Conservation (phyloP, 2,329 filamentous ascomycete genomes). For the Penicillium sp. region DNA sequence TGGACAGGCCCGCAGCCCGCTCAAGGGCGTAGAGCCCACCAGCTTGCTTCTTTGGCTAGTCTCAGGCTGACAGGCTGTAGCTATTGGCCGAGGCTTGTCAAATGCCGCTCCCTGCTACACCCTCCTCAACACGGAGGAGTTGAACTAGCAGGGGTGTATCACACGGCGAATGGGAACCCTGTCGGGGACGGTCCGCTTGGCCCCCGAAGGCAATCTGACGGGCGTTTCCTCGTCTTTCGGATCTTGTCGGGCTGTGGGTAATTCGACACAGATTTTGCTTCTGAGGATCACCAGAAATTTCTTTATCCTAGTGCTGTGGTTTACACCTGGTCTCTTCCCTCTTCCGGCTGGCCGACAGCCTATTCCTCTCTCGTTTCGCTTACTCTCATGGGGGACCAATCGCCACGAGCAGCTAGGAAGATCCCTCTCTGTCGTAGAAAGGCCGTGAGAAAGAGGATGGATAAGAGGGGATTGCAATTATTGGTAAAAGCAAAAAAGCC, state of each 20-base stretch:
- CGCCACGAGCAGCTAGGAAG: neutral
- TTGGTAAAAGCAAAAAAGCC: conserved; percentile 7
- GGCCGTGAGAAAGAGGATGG: neutral
- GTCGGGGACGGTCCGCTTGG: conserved; percentile 7
- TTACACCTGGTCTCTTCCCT: neutral
- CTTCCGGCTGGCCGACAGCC: conserved; percentile 1
- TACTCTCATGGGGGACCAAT: neutral
- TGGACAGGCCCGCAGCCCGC: conserved; percentile 13
- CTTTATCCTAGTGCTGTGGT: neutral
- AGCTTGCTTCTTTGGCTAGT: conserved; percentile 15
- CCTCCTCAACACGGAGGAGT: conserved; percentile 3
- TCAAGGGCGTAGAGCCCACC: conserved; percentile 8
- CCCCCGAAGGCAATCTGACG: conserved; percentile 16
- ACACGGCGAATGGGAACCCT: conserved; percentile 15
- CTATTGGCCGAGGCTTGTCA: conserved; percentile 12
- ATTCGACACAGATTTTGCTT: conserved; percentile 6
- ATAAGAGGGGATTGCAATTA: neutral
- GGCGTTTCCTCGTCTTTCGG: conserved; percentile 8
- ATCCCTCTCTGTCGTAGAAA: conserved; percentile 5
- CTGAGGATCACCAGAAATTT: neutral
- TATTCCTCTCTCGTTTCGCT: neutral
- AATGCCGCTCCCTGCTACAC: conserved; percentile 3
- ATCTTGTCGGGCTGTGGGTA: conserved; percentile 7
- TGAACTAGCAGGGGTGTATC: conserved; percentile 12
- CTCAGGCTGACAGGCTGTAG: conserved; percentile 3